Percentiles rank a stretch among this genome's conserved stretches.
These are phyloP conservation scores for Sporodiniella umbellata DNA, from an alignment of 371 early-diverging fungal genomes.

Conservation along the genomic window DNA sequence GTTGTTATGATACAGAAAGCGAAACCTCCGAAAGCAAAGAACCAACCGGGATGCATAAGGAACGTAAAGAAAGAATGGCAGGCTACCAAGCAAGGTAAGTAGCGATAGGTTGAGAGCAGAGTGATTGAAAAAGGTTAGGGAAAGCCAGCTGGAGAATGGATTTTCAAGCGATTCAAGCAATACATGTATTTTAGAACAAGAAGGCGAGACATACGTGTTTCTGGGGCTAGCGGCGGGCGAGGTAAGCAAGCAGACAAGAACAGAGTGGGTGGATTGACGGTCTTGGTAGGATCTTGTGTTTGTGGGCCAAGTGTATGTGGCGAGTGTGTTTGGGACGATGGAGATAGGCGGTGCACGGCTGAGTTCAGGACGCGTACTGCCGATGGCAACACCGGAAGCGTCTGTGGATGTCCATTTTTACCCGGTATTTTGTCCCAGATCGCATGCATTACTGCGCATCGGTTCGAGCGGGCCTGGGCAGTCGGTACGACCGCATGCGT, in stretches of 20 bases:
- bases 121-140: constrained; percentile 4
- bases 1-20: too few species aligned
- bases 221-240: constrained; percentile 18
- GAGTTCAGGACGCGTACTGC: constrained; percentile 11
- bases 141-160: not conserved
- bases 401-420: constrained; percentile 28
- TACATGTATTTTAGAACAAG: constrained; percentile 17
- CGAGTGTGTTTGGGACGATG: constrained; percentile 43
- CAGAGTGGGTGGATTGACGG: not conserved
- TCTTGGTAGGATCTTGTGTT: constrained; percentile 40
- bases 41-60: too few species aligned
- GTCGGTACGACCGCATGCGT: not conserved
- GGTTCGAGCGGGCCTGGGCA: constrained; percentile 24
- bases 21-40: too few species aligned
- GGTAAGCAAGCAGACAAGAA: not conserved
- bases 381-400: not conserved
- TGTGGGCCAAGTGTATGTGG: constrained; percentile 44
- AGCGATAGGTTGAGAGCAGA: not conserved
- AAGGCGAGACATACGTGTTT: constrained; percentile 17
- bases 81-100: not conserved
- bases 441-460: constrained; percentile 56
- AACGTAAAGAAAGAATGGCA: not conserved
- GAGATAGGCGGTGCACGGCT: constrained; percentile 33
- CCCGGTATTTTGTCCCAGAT: constrained; percentile 56
- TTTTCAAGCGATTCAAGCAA: constrained; percentile 2